Base-by-base conservation (phyloP, 306 rosid genomes). In the Fagus sylvatica region DNA sequence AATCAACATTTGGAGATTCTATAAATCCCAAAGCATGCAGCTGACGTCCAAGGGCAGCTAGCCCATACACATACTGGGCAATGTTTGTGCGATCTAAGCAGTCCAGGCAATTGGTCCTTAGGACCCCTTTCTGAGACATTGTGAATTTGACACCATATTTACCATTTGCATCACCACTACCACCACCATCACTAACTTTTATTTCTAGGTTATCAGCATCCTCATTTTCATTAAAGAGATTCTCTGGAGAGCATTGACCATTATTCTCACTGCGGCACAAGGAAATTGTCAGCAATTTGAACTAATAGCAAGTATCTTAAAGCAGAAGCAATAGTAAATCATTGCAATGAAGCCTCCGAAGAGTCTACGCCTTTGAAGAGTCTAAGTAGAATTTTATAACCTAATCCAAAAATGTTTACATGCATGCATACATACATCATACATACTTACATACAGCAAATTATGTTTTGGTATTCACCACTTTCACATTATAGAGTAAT, bases 71-170 rank as follows among this genome's bases (percentile, higher is more conserved):
- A 84, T 85, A 96, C 73, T 96, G 99, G 2, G 98, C 99, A 78
- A 96, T 97, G 60, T 96, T 96, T 53, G 99, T 96, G 78, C 99
- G 99, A 78, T 96, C 99, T 81, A 96, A 84, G 78, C 98, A 93
- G 85, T 96, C 99, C 51, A 96, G 90, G 80, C 99, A 96, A 53
- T 93, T 96, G 82, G 98, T 96, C 89, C 99, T 85, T 74, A 96
- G 74, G 69, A 96, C 93, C 65, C 99, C 99, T 6, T 85, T 78
- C 75, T 96, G 99, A 87, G 79, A 74, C 80, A 68, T 83, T 77
- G 60, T 76, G 54, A 83, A 74, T 80, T 84, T 84, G 74, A 79
- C 76, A 51, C 65, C 40, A 69, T 76, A 74, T 76, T 76, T 82
- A 64, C 76, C 74, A 73, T 51, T 79, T 69, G 62, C 76, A 37